Conservation (phyloP, 73 alveolate species). For the Symbiodinium natans region DNA sequence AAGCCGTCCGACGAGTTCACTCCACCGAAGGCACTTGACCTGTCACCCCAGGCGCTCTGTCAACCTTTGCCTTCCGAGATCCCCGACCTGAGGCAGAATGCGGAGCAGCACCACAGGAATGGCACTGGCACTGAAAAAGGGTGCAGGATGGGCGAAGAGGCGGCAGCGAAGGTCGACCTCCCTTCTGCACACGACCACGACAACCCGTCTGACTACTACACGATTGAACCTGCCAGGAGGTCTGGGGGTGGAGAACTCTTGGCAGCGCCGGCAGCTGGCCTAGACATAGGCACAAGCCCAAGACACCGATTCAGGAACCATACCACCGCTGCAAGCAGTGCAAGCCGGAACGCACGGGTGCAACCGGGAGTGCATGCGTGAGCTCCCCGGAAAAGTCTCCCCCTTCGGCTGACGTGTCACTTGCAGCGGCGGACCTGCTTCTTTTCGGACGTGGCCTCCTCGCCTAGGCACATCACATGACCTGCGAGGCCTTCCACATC, state of each 20-base stretch:
- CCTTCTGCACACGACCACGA: not conserved
- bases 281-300: not conserved
- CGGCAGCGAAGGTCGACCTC: not conserved
- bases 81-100: not conserved
- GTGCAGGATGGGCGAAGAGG: not conserved
- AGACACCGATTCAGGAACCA: not conserved
- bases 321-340: not conserved
- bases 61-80: not conserved
- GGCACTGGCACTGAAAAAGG: not conserved
- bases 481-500: not conserved
- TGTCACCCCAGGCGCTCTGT: not conserved
- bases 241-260: not conserved
- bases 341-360: not conserved
- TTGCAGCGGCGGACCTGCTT: not conserved
- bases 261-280: not conserved
- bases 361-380: not conserved
- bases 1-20: not conserved
- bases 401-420: not conserved
- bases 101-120: not conserved
- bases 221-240: not conserved
- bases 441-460: not conserved
- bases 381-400: not conserved
- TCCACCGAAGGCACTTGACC: not conserved
- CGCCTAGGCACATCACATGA: not conserved
- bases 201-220: not conserved